Conservation (phyloP, 176 grass and related monocot genomes). For the Musa beccarii region DNA sequence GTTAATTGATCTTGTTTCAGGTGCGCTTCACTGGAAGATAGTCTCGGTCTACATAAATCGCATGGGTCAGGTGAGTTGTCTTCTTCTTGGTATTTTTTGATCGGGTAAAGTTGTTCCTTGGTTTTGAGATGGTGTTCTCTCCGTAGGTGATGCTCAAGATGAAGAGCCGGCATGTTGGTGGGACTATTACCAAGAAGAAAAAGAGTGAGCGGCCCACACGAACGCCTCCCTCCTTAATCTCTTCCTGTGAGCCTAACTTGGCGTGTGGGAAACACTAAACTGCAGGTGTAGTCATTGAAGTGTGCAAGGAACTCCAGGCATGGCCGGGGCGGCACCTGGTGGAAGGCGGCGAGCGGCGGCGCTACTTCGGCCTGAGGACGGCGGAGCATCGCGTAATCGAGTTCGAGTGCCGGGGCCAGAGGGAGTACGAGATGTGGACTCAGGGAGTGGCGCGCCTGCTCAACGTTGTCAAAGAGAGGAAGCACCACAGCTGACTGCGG, state of each 20-base stretch:
- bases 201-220: conserved; percentile 43
- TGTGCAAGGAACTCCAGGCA: conserved; percentile 69
- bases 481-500: conserved; percentile 26
- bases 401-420: conserved; percentile 62
- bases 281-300: conserved; percentile 68
- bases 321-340: conserved; percentile 88
- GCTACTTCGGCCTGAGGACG: conserved; percentile 83
- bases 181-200: conserved; percentile 95
- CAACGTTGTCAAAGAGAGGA: conserved; percentile 37
- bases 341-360: conserved; percentile 60
- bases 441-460: conserved; percentile 74
- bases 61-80: conserved; percentile 36
- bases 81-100: background rate
- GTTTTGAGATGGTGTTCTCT: background rate
- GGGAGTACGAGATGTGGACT: conserved; percentile 77
- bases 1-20: conserved; percentile 20
- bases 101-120: background rate
- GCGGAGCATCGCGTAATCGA: conserved; percentile 85
- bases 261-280: background rate
- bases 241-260: background rate
- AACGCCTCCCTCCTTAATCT: background rate
- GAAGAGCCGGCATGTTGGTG: conserved; percentile 80
- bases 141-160: conserved; percentile 83
- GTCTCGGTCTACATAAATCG: conserved; percentile 69
- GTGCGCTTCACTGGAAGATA: conserved; percentile 75